A percentile compares a stretch with the other conserved stretches of the same genome.
phyloP scores from a whole-genome alignment of 495 filamentous ascomycete species.

The Aspergillus conjunctus region DNA sequence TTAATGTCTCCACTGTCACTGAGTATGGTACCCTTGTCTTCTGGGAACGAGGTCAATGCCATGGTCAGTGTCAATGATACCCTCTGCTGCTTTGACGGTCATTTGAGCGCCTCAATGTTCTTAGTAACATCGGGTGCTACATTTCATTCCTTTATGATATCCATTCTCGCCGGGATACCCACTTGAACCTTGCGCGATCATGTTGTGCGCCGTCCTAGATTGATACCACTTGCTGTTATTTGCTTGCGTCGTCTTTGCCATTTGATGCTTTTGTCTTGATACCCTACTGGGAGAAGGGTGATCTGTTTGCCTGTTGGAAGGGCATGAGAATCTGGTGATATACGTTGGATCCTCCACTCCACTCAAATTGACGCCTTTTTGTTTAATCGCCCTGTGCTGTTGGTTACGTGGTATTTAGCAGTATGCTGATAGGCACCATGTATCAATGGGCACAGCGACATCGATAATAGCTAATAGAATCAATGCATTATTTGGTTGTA shows the following conservation, averaged over 20 bases:
- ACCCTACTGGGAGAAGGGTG: slow-evolving; percentile 41
- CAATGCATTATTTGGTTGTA: slow-evolving; percentile 23
- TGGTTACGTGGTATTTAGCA: slow-evolving; percentile 14
- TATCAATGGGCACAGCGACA: slow-evolving; percentile 21
- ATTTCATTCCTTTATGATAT: slow-evolving; percentile 46
- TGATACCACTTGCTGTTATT: slow-evolving; percentile 52
- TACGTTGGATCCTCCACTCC: slow-evolving; percentile 19
- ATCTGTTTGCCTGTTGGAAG: slow-evolving; percentile 25
- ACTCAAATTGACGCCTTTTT: slow-evolving; percentile 24
- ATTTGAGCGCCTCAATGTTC: slow-evolving; percentile 27
- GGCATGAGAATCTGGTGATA: slow-evolving; percentile 21
- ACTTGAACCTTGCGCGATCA: slow-evolving; percentile 37
- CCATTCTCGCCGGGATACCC: slow-evolving; percentile 42
- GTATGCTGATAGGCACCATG: slow-evolving; percentile 10
- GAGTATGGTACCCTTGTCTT: slow-evolving; percentile 25
- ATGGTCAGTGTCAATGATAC: slow-evolving; percentile 30
- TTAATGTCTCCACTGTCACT: slow-evolving; percentile 40
- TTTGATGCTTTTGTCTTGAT: slow-evolving; percentile 37
- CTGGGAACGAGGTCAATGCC: background rate
- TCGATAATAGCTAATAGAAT: slow-evolving; percentile 33
- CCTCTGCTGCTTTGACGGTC: slow-evolving; percentile 33
- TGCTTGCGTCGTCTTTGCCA: slow-evolving; percentile 30
- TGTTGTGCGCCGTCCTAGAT: slow-evolving; percentile 51
- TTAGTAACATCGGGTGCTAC: slow-evolving; percentile 24
- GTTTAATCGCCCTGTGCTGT: slow-evolving; percentile 16